These are phyloP conservation scores for Dactylella cylindrospora DNA, from an alignment of 2,329 filamentous ascomycete genomes.

Conservation along the genomic window DNA sequence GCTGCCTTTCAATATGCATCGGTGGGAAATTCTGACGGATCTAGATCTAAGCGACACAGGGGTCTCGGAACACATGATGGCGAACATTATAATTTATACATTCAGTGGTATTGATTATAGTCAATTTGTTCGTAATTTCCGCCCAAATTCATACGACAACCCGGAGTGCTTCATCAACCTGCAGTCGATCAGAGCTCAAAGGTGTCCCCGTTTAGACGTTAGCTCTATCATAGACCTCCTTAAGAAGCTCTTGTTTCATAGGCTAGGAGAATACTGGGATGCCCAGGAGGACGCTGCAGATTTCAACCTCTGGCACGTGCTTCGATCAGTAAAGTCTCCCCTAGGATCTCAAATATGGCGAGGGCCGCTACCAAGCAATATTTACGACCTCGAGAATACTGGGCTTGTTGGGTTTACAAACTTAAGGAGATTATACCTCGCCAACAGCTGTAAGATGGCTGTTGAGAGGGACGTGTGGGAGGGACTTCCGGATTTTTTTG, in stretches of 20 bases:
- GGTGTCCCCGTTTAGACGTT: conserved; percentile 12
- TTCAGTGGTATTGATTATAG: conserved; percentile 10
- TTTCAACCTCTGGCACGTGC: conserved; percentile 1
- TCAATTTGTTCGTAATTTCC: conserved; percentile 1
- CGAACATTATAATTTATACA: conserved; percentile 35
- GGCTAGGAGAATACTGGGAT: conserved; percentile 22
- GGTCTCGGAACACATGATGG: conserved; percentile 17
- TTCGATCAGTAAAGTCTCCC: conserved; percentile 26
- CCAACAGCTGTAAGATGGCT: conserved; percentile 28
- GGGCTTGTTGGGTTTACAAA: conserved; percentile 30
- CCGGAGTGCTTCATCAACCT: conserved; percentile 31
- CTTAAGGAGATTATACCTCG: conserved; percentile 31
- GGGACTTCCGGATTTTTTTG: conserved; percentile 6
- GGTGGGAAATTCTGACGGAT: conserved; percentile 28
- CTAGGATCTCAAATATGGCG: conserved; percentile 34
- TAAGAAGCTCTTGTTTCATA: conserved; percentile 26
- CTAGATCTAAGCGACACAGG: conserved; percentile 32
- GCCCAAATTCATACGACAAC: conserved; percentile 4
- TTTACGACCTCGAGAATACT: conserved; percentile 21
- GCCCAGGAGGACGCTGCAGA: conserved; percentile 1
- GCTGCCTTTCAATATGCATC: conserved; percentile 7
- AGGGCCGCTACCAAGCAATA: conserved; percentile 9
- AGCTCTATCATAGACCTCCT: conserved; percentile 8
- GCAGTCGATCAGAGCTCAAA: conserved; percentile 23
- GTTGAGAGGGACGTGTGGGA: conserved; percentile 29